These are phyloP conservation scores for Peterozyma toletana DNA, from an alignment of 805 yeast genomes.

Conservation along the genomic window DNA sequence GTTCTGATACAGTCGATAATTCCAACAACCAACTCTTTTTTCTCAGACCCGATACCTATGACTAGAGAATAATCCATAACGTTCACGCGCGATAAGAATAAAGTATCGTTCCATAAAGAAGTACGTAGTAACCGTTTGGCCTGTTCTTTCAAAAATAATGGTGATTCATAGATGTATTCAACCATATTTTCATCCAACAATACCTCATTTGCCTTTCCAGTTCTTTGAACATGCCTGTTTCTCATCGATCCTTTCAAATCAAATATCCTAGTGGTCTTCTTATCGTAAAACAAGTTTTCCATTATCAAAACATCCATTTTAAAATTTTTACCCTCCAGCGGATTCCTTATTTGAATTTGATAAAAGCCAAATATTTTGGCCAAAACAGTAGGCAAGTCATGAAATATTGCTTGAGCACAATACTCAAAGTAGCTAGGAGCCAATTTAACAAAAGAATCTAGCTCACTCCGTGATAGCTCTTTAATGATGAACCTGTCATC, in stretches of 20 bases:
- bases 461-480: slow-evolving; percentile 79
- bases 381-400: slow-evolving; percentile 88
- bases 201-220: slow-evolving; percentile 93
- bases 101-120: slow-evolving; percentile 90
- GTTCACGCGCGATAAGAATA: slow-evolving; percentile 92
- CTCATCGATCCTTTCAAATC: slow-evolving; percentile 98
- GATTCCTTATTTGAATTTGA: slow-evolving; percentile 82
- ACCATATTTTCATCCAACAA: slow-evolving; percentile 96
- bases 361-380: slow-evolving; percentile 95
- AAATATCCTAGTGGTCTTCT: slow-evolving; percentile 77
- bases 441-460: slow-evolving; percentile 89
- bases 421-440: slow-evolving; percentile 97
- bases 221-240: slow-evolving; percentile 92
- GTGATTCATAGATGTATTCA: slow-evolving; percentile 93
- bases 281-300: slow-evolving; percentile 90
- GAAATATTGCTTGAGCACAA: slow-evolving; percentile 91
- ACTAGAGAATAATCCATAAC: slow-evolving; percentile 98
- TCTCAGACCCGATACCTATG: slow-evolving; percentile 76
- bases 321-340: slow-evolving; percentile 65
- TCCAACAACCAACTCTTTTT: slow-evolving; percentile 77
- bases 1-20: slow-evolving; percentile 92
- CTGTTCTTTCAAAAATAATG: slow-evolving; percentile 87
- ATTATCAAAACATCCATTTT: slow-evolving; percentile 88
- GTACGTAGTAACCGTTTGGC: slow-evolving; percentile 82
- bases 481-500: slow-evolving; percentile 88